phyloP scores from a whole-genome alignment of 257 asterid genomes.

The Echium plantagineum region DNA sequence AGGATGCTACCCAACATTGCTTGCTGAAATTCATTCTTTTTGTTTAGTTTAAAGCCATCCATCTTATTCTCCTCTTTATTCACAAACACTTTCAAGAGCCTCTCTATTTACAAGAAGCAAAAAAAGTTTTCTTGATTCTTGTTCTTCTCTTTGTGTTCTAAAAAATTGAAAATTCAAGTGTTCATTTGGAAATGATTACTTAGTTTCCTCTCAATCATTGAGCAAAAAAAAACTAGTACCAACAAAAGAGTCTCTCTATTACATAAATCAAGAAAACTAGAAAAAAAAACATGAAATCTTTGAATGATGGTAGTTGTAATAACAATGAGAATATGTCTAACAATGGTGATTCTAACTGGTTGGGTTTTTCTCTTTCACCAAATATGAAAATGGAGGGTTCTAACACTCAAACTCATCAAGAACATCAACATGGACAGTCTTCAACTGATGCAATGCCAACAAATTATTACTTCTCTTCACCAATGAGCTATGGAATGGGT shows the following conservation, averaged over 20 bases:
- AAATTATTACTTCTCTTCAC: slow-evolving; percentile 28
- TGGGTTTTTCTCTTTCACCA: slow-evolving; percentile 81
- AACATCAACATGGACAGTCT: slow-evolving; percentile 8
- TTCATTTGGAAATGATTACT: slow-evolving; percentile 40
- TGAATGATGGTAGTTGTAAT: slow-evolving; percentile 27
- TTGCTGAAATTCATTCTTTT: slow-evolving; percentile 62
- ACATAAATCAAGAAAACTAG: slow-evolving; percentile 1
- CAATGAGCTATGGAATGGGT: slow-evolving; percentile 21
- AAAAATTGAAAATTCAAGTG: not conserved
- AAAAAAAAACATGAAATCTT: slow-evolving; percentile 34
- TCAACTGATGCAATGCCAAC: slow-evolving; percentile 14
- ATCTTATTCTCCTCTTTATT: slow-evolving; percentile 7
- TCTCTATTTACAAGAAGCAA: slow-evolving; percentile 7
- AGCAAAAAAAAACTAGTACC: slow-evolving; percentile 11
- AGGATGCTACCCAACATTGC: slow-evolving; percentile 44
- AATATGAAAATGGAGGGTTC: slow-evolving; percentile 58
- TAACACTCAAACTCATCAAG: too few species aligned
- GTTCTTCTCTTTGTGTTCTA: not conserved
- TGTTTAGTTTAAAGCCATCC: slow-evolving; percentile 45
- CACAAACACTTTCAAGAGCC: not conserved
- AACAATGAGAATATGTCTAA: slow-evolving; percentile 8
- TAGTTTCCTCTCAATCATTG: slow-evolving; percentile 43
- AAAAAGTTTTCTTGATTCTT: slow-evolving; percentile 6
- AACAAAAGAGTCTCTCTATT: slow-evolving; percentile 1
- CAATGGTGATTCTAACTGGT: slow-evolving; percentile 46